Percentiles rank a stretch among this genome's conserved stretches.
Conservation (phyloP, 2,329 filamentous ascomycete species). For the Colletotrichum sansevieriae region DNA sequence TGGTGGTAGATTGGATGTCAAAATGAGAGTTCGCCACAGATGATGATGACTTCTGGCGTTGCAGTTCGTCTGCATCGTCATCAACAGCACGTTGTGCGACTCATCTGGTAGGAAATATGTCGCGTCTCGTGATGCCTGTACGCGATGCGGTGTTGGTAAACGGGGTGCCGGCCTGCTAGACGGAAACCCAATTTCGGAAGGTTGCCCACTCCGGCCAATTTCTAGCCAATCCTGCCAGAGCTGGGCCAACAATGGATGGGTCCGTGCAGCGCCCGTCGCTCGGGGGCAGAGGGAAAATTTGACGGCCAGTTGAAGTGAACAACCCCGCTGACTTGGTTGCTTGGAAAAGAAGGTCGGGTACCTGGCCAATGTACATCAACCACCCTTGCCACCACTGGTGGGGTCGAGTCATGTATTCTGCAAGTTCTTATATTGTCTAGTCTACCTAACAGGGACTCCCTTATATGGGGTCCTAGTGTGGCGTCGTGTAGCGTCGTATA, state of each 20-base stretch:
- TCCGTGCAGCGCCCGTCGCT: conserved; percentile 31
- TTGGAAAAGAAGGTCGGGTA: not conserved
- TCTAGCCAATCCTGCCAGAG: conserved; percentile 36
- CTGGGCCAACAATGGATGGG: conserved; percentile 20
- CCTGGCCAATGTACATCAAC: not conserved
- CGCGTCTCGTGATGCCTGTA: conserved; percentile 21
- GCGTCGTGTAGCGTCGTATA: no score
- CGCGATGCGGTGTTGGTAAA: conserved; percentile 4
- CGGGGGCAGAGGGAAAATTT: not conserved
- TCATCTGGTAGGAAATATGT: not conserved
- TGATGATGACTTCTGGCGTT: conserved; percentile 21
- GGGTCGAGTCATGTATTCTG: no score
- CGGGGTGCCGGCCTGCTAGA: conserved; percentile 23
- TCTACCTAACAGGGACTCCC: no score
- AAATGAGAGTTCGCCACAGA: conserved; percentile 21
- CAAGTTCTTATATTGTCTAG: no score
- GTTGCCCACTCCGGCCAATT: conserved; percentile 34
- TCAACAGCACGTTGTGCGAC: conserved; percentile 7
- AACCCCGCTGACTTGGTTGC: conserved; percentile 11
- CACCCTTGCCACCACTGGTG: conserved; percentile 5
- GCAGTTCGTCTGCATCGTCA: conserved; percentile 9
- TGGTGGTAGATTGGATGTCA: not conserved
- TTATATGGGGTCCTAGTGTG: no score
- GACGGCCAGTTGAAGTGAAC: conserved; percentile 17
- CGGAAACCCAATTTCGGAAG: conserved; percentile 35